Evolutionary conservation across 1,139 yeast species (phyloP), one percentile per base, ranked within the genome.

Genomic region (Magnusiomyces magnusii): DNA sequence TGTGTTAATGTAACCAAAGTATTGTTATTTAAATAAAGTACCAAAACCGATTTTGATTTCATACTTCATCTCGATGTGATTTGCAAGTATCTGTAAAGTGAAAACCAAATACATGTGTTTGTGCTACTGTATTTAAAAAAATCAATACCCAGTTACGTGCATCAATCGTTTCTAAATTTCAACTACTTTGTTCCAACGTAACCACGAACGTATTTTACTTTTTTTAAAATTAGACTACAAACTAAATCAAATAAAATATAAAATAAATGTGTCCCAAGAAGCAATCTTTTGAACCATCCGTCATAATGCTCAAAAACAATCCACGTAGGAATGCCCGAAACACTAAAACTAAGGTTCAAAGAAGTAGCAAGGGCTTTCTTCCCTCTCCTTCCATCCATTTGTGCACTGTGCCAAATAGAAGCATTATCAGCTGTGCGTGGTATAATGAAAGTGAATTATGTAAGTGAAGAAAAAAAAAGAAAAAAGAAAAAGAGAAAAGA

Each of bases 351-450:
- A 51, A 49, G 51, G 54, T 53, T 44, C 59, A 41, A 60, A 58
- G 59, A 57, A 62, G 60, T 64, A 67, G 65, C 62, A 66, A 63
- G 61, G 63, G 67, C 67, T 63, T 34, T 47, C 28, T 49, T 68
- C 60, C 42, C 41, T 70, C 73, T 70, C 62, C 72, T 68, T 69
- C 67, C 70, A 66, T 72, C 73, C 73, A 70, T 69, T 69, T 69
- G 58, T 65, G 72, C 71, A 61, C 61, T 52, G 61, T 53, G 61
- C 60, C 64, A 64, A 67, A 64, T 59, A 65, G 23, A 41, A 47
- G 67, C 50, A 57, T 47, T 53, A 58, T 65, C 64, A 64, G 56
- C 62, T 64, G 58, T 64, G 67, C 70, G 66, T 67, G 71, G 71
- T 68, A 67, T 61, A 64, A 68, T 68, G 68, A 66, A 67, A 66